phyloP scores from a whole-genome alignment of 2,329 filamentous ascomycete genomes.

The Diaporthe batatas region DNA sequence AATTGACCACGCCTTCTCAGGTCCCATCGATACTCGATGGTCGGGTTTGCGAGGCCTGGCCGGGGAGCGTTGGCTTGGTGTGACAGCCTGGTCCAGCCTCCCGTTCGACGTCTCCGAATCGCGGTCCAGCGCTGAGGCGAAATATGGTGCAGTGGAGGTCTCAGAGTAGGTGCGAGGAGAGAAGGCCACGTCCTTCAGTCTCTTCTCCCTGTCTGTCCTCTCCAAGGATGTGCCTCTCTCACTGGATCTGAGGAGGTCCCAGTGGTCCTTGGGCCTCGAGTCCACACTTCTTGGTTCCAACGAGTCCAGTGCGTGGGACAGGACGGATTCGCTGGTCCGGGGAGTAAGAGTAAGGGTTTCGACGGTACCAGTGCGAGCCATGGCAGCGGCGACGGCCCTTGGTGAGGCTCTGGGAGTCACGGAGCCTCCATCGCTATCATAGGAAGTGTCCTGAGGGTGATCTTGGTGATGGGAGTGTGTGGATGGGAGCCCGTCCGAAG shows the following conservation, averaged over 20 bases:
- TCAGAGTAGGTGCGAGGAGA: constrained; percentile 44
- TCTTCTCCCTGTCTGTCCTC: constrained; percentile 57
- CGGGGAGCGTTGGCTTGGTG: constrained; percentile 31
- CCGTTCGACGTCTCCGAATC: constrained; percentile 17
- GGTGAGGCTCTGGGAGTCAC: constrained; percentile 54
- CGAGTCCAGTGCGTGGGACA: constrained; percentile 46
- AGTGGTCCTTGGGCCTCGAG: constrained; percentile 52
- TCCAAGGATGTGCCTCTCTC: constrained; percentile 57
- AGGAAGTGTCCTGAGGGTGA: constrained; percentile 41
- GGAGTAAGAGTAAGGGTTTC: constrained; percentile 42
- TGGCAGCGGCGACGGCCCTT: constrained; percentile 48
- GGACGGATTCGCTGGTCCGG: constrained; percentile 31
- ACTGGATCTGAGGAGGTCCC: constrained; percentile 50
- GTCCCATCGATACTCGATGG: constrained; percentile 57
- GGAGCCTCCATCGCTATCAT: constrained; percentile 53
- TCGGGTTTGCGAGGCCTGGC: constrained; percentile 55
- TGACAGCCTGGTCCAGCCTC: constrained; percentile 2
- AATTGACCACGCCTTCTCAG: constrained; percentile 76
- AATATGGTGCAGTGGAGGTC: constrained; percentile 6
- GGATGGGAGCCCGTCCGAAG: constrained; percentile 40
- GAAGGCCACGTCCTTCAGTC: constrained; percentile 47
- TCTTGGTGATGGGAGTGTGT: constrained; percentile 44
- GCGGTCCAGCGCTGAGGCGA: constrained; percentile 9
- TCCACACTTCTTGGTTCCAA: constrained; percentile 52
- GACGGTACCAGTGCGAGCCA: constrained; percentile 38